A percentile compares a stretch with the other conserved stretches of the same genome.
phyloP scores from a whole-genome alignment of 495 filamentous ascomycete species.

The Pyrenula aspistea region DNA sequence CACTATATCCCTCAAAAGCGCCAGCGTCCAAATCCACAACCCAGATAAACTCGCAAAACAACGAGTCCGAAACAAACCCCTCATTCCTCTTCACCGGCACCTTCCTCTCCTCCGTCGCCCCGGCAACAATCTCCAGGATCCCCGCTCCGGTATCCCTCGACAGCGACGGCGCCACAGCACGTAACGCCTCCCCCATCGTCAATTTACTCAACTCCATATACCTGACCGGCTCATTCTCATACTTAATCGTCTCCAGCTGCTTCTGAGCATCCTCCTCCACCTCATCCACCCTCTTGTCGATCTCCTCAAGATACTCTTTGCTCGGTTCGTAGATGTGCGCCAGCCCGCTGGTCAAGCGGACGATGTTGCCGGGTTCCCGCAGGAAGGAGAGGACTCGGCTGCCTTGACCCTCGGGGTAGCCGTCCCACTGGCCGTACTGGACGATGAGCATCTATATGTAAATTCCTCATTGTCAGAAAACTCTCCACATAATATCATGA shows the following conservation, averaged over 20 bases:
- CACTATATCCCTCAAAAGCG: constrained; percentile 6
- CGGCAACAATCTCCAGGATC: constrained; percentile 14
- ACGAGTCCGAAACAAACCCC: neutral
- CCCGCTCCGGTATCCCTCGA: constrained; percentile 2
- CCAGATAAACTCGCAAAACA: constrained; percentile 6
- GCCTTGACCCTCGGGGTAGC: constrained; percentile 10
- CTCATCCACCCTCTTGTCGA: neutral
- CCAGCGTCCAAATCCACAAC: constrained; percentile 5
- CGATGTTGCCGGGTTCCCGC: constrained; percentile 5
- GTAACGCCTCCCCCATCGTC: neutral
- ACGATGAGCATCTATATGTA: constrained; percentile 6
- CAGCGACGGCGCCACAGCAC: neutral
- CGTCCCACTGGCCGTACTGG: constrained; percentile 10
- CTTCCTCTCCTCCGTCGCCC: constrained; percentile 8
- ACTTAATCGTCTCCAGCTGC: neutral
- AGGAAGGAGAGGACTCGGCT: constrained; percentile 6
- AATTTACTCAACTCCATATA: neutral
- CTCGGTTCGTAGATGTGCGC: constrained; percentile 2
- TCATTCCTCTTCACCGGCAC: constrained; percentile 10
- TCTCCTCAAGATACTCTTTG: constrained; percentile 2
- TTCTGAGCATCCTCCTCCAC: neutral
- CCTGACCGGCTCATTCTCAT: no score
- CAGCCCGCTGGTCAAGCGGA: constrained; percentile 7
- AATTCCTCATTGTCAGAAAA: no score
- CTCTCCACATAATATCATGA: no score